phyloP scores from a whole-genome alignment of 805 yeast genomes.

The Candida cerambycidarum region DNA sequence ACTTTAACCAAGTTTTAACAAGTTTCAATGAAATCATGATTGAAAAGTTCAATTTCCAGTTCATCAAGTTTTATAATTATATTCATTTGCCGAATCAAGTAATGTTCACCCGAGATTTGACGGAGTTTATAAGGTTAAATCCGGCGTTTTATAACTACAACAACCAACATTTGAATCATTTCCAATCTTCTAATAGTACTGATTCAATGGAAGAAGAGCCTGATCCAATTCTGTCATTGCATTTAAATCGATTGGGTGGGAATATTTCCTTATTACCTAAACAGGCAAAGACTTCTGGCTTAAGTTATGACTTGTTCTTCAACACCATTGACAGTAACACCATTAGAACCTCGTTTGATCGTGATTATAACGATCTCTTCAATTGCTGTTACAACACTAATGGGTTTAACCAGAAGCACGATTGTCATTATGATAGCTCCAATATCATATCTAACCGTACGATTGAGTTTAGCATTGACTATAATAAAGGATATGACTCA shows the following conservation, averaged over 20 bases:
- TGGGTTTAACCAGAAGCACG: background rate
- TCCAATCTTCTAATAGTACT: slow-evolving; percentile 2
- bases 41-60: slow-evolving; percentile 16
- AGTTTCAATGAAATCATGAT: slow-evolving; percentile 24
- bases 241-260: slow-evolving; percentile 8
- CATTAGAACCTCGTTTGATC: background rate
- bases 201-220: background rate
- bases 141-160: slow-evolving; percentile 15
- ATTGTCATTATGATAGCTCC: background rate
- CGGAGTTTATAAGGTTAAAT: background rate
- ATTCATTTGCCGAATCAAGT: slow-evolving; percentile 20
- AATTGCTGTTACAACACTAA: background rate
- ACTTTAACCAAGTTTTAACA: slow-evolving; percentile 9
- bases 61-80: slow-evolving; percentile 17
- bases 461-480: slow-evolving; percentile 4
- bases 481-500: slow-evolving; percentile 5
- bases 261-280: slow-evolving; percentile 5
- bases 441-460: background rate
- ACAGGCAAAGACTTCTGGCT: background rate
- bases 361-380: background rate
- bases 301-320: slow-evolving; percentile 3
- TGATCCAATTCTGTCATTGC: slow-evolving; percentile 8
- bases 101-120: slow-evolving; percentile 5
- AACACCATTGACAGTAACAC: slow-evolving; percentile 1
- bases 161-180: slow-evolving; percentile 15